Base-by-base conservation (phyloP, 108 stramenopile genomes). In the Conticribra guillardii region DNA sequence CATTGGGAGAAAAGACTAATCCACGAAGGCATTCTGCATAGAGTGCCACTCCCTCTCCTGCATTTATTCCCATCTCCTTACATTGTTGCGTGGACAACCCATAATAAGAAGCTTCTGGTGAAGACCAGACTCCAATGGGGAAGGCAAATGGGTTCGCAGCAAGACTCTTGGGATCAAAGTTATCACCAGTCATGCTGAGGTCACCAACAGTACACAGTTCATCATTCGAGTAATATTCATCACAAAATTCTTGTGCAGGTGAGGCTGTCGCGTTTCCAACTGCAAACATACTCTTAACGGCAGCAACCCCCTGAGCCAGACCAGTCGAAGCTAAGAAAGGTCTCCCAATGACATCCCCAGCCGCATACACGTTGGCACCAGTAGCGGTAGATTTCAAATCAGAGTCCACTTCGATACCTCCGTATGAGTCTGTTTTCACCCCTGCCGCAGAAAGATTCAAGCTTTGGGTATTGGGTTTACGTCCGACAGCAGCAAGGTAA, bases 81-180 rank as follows among this genome's bases (percentile, higher is more conserved):
- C 89, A 89, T 62, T 90, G 89, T 48, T 83, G 72, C 30, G 64
- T 28, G 17, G 89, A 79, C 19, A 90, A 49, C 1, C 92, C 92
- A 54, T 86, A 93, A 67, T 82, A 89, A 2, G 87, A 84, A 17
- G 87, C 92, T 59, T 93, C 92, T 41, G 92, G 92, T 9, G 81
- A 82, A 4, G 85, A 71, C 92, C 92, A 93, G 0, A 93, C 85
- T n/a, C 89, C 92, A 9, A 76, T 67, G 1, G 92, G 92, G 52
- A 93, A 90, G n/a, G 89, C 89, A 74, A 93, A 93, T 21, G 92
- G 92, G 64, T 93, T 93, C 45, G 87, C 49, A 3, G 89, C 86
- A 23, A 93, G 66, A 44, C 85, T 82, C 22, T 85, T 84, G 5
- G 92, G 92, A 64, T 93, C 89, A 71, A 87, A 89, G 11, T 65